These are phyloP conservation scores for Pseudomonodictys pantanalensis DNA, from an alignment of 495 filamentous ascomycete species.

Conservation along the genomic window DNA sequence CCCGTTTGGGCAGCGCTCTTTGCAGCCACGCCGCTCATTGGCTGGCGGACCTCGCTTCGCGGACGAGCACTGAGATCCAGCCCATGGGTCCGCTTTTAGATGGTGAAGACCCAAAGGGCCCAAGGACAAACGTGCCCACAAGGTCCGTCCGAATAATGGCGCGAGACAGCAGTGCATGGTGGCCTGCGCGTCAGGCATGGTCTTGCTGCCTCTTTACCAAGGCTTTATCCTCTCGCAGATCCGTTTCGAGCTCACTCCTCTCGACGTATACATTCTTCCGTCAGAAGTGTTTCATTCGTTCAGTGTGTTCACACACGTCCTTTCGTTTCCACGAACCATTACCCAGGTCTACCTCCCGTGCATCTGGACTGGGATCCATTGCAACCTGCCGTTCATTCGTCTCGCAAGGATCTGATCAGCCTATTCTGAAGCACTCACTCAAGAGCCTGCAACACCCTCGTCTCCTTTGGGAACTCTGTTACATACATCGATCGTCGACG, in stretches of 20 bases:
- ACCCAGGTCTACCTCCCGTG: too few species aligned
- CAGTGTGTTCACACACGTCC: conserved; percentile 22
- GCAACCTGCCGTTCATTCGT: not conserved
- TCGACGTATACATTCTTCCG: not conserved
- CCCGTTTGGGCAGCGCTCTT: conserved; percentile 3
- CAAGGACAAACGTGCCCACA: conserved; percentile 19
- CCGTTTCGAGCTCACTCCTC: not conserved
- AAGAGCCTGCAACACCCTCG: conserved; percentile 4
- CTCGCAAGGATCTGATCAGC: conserved; percentile 5
- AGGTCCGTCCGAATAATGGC: conserved; percentile 13
- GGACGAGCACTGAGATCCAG: conserved; percentile 9
- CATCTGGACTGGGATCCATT: too few species aligned
- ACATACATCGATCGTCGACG: conserved; percentile 1
- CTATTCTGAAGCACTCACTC: conserved; percentile 5
- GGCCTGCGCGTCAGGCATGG: not conserved
- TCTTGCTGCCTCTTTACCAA: conserved; percentile 9
- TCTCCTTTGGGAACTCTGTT: conserved; percentile 8
- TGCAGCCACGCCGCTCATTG: not conserved
- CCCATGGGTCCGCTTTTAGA: conserved; percentile 26
- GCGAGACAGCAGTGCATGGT: conserved; percentile 1
- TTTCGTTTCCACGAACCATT: conserved; percentile 7
- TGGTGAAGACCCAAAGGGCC: conserved; percentile 9
- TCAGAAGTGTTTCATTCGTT: not conserved
- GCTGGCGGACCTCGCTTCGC: not conserved
- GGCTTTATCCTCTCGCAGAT: not conserved